Conservation (phyloP, 768 basidiomycete genomes). For the Flagelloscypha sp. region DNA sequence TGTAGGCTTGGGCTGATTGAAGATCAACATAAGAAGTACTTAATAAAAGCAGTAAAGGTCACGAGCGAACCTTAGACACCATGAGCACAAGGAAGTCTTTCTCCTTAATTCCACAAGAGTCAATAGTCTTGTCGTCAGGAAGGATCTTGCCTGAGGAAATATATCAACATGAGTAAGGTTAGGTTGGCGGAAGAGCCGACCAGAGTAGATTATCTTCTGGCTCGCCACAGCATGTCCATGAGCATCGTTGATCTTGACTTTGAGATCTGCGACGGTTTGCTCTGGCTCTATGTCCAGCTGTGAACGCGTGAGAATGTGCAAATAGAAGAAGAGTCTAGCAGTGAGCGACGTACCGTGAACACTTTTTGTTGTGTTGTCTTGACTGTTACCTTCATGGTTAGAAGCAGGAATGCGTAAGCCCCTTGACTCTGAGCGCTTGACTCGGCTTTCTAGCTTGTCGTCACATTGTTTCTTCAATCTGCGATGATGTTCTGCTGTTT, state of each 20-base stretch:
- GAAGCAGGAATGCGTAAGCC: slow-evolving; percentile 6
- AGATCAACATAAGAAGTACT: slow-evolving; percentile 2
- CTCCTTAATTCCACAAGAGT: slow-evolving; percentile 88
- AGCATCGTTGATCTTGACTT: slow-evolving; percentile 69
- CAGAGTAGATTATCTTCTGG: slow-evolving; percentile 95
- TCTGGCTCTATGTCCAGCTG: slow-evolving; percentile 71
- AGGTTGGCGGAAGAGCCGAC: slow-evolving; percentile 31
- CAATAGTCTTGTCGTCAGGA: slow-evolving; percentile 79
- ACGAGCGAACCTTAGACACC: slow-evolving; percentile 79
- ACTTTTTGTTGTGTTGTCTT: slow-evolving; percentile 94
- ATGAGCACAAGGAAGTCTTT: slow-evolving; percentile 99
- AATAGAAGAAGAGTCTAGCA: slow-evolving; percentile 1
- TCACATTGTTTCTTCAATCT: too few species aligned
- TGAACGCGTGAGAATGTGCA: slow-evolving; percentile 2
- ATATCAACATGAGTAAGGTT: slow-evolving; percentile 6
- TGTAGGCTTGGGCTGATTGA: slow-evolving; percentile 46
- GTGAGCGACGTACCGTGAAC: slow-evolving; percentile 50
- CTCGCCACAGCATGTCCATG: slow-evolving; percentile 66
- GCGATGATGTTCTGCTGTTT: too few species aligned
- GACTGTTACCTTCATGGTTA: slow-evolving; percentile 83
- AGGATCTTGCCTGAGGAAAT: slow-evolving; percentile 75
- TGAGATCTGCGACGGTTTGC: slow-evolving; percentile 72
- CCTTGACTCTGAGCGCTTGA: too few species aligned
- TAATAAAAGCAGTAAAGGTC: slow-evolving; percentile 3
- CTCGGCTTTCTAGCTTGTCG: too few species aligned